These are phyloP conservation scores for Ambrosia artemisiifolia DNA, from an alignment of 129 eudicot genomes.

Conservation along the genomic window DNA sequence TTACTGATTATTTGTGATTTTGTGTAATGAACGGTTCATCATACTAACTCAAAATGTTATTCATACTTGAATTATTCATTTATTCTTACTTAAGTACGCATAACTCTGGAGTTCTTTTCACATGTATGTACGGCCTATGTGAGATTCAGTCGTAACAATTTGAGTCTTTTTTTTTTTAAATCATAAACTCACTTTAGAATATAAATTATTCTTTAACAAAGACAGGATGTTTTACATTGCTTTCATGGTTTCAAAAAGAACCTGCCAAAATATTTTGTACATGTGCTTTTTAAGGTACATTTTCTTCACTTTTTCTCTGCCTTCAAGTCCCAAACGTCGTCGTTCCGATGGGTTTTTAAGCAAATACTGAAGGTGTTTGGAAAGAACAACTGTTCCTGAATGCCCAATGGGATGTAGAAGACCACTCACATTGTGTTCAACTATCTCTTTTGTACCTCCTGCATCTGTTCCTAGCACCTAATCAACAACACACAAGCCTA, in stretches of 20 bases:
- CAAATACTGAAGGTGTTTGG: constrained; percentile 61
- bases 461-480: constrained; percentile 95
- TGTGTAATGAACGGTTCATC: too few species aligned
- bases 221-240: constrained; percentile 30
- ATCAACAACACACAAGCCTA: constrained; percentile 15
- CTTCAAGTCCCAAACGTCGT: constrained; percentile 66
- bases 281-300: constrained; percentile 89
- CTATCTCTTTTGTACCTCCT: constrained; percentile 92
- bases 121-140: too few species aligned
- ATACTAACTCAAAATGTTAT: too few species aligned
- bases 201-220: background rate
- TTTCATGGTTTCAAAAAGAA: constrained; percentile 67
- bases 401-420: constrained; percentile 79
- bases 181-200: background rate
- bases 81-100: too few species aligned
- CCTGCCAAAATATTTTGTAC: constrained; percentile 81
- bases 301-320: constrained; percentile 72
- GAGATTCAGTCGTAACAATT: too few species aligned
- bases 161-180: background rate
- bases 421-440: constrained; percentile 75
- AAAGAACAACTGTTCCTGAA: constrained; percentile 54
- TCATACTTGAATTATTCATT: too few species aligned
- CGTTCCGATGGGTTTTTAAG: constrained; percentile 64
- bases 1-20: too few species aligned
- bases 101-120: too few species aligned